phyloP scores from a whole-genome alignment of 2,329 filamentous ascomycete genomes.

The Ceratocystis smalleyi region DNA sequence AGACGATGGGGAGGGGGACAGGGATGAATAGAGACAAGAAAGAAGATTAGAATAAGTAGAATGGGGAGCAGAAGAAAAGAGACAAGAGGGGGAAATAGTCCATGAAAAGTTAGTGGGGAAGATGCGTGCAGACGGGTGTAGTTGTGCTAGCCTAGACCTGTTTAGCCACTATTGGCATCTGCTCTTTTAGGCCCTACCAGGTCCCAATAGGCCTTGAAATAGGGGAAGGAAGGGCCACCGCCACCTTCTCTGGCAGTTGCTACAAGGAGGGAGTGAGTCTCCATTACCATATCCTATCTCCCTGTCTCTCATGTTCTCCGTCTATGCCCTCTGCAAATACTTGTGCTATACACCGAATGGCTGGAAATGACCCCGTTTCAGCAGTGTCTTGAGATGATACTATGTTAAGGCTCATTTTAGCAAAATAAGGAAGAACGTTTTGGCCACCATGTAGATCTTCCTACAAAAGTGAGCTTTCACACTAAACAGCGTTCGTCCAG shows the following conservation, averaged over 20 bases:
- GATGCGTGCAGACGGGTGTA: no score
- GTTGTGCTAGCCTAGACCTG: not conserved
- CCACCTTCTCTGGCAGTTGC: not conserved
- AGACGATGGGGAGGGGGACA: not conserved
- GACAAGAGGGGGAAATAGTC: not conserved
- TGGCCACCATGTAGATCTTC: not conserved
- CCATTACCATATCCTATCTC: no score
- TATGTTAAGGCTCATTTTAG: slow-evolving; percentile 2
- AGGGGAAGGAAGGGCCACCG: not conserved
- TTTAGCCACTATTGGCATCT: not conserved
- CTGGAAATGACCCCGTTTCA: slow-evolving; percentile 2
- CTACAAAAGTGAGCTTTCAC: not conserved
- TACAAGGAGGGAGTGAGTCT: not conserved
- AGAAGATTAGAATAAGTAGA: not conserved
- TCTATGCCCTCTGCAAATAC: not conserved
- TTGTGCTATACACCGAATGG: not conserved
- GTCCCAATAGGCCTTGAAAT: not conserved
- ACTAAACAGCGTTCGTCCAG: not conserved
- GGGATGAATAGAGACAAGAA: not conserved
- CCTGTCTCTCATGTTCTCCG: no score
- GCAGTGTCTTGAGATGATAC: slow-evolving; percentile 3
- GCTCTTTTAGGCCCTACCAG: not conserved
- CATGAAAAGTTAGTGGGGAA: not conserved
- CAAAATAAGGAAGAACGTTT: not conserved
- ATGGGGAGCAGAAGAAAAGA: not conserved